Evolutionary conservation across 306 rosid genomes (phyloP).

Genomic region (Vicia villosa): DNA sequence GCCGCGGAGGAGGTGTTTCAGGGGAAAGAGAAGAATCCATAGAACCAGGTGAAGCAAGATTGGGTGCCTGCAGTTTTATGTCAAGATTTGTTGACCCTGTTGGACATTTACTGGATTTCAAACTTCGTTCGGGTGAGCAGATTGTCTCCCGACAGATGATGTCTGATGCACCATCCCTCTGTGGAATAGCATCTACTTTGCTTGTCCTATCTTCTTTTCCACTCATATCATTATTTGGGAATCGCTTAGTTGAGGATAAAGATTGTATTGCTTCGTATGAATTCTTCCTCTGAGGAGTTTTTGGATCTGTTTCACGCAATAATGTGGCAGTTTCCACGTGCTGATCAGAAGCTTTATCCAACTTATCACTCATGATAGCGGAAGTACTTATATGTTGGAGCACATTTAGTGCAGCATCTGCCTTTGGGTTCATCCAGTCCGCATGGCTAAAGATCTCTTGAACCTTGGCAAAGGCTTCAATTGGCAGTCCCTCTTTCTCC

Average conservation of each 20-base stretch:
- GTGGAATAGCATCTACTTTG: conserved; percentile 34
- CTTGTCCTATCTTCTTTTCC: conserved; percentile 42
- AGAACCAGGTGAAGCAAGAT: conserved; percentile 42
- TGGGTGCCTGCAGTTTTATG: conserved; percentile 29
- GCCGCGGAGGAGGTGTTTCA: conserved; percentile 47
- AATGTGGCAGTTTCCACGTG: conserved; percentile 34
- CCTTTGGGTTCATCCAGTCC: conserved; percentile 84
- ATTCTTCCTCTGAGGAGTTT: conserved; percentile 41
- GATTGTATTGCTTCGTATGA: conserved; percentile 34
- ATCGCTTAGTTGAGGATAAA: conserved; percentile 44
- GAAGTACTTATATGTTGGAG: conserved; percentile 70
- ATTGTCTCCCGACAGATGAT: conserved; percentile 30
- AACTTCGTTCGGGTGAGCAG: conserved; percentile 38
- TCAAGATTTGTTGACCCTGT: conserved; percentile 34
- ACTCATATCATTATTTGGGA: conserved; percentile 34
- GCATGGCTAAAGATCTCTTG: conserved; percentile 86
- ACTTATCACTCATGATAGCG: conserved; percentile 48
- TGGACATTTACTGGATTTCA: conserved; percentile 30
- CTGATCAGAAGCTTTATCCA: conserved; percentile 47
- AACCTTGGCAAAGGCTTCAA: conserved; percentile 93
- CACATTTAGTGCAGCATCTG: conserved; percentile 64
- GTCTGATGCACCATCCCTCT: conserved; percentile 23
- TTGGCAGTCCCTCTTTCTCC: conserved; percentile 87
- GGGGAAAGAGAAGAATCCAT: conserved; percentile 51
- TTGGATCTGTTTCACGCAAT: conserved; percentile 46